Evolutionary conservation across 768 basidiomycete genomes (phyloP), one percentile per base, ranked within the genome.

Genomic region (Pisolithus sp.): DNA sequence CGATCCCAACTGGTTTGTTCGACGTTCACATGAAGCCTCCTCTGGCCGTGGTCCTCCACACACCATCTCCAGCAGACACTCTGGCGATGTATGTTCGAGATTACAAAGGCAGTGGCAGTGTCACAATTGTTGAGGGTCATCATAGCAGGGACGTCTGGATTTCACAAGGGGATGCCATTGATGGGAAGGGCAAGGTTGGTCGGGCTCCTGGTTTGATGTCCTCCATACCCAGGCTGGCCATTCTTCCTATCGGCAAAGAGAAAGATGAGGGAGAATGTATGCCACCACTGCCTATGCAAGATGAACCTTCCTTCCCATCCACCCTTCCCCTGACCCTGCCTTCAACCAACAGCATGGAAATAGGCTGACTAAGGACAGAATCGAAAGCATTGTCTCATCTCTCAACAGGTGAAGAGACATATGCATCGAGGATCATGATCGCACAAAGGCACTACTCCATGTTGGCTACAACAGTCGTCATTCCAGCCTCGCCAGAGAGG

Each of bases 91-190:
- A 53, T 41, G 26, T 42, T 44, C 26, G 56, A n/a, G 77, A 81
- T 48, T 82, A 80, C 65, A 86, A 83, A 63, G 78, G 79, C 50
- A 83, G 82, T 64, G 79, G 75, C 43, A 81, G 78, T 54, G 57
- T 70, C 46, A 86, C 83, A n/a, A 79, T 86, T 37, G 80, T 87
- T 21, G 83, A 87, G 64, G 80, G 79, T 26, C 78, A 83, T 30
- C 81, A 82, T 45, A 85, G 83, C 57, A 82, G 83, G 26, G 86
- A 88, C 58, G 80, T 88, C 26, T 87, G 86, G 86, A 66, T 88
- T 56, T 63, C 77, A 9, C 83, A 83, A 49, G 84, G 85, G n/a
- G 80, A 87, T 53, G 86, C 26, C 4, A 68, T 71, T 2, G 74
- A 79, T 38, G 65, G 70, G 4, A 65, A 73, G 36, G n/a, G n/a